Evolutionary conservation across 768 basidiomycete species (phyloP).

Genomic region (Galerina marginata): DNA sequence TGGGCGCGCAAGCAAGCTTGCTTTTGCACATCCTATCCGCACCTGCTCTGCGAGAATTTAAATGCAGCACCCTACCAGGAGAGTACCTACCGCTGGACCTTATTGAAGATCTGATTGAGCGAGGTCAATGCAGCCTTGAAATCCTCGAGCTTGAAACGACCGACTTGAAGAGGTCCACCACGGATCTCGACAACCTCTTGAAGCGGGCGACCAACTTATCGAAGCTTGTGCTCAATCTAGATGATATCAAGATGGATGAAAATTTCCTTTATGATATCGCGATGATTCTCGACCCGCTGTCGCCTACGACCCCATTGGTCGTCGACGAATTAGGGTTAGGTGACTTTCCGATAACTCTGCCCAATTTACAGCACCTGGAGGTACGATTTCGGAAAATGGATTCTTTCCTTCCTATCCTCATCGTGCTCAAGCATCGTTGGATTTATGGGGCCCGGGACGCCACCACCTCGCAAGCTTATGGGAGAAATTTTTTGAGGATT

Average conservation of each 20-base stretch:
- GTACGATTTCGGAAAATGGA: neutral
- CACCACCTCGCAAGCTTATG: too few relatives aligned
- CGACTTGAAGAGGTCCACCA: neutral
- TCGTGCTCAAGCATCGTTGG: neutral
- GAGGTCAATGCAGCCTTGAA: neutral
- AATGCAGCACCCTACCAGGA: neutral
- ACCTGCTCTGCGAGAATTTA: neutral
- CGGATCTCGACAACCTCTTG: neutral
- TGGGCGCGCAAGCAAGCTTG: neutral
- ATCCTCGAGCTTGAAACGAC: neutral
- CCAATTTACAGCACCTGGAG: neutral
- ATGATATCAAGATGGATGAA: neutral
- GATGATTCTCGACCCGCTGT: neutral
- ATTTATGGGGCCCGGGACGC: neutral
- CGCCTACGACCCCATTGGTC: neutral
- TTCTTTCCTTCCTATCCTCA: neutral
- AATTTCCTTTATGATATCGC: neutral
- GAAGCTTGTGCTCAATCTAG: neutral
- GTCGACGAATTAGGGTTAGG: too few relatives aligned
- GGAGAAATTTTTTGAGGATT: neutral
- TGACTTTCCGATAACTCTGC: neutral
- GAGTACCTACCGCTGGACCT: neutral
- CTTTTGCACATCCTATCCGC: neutral
- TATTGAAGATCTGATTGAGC: neutral
- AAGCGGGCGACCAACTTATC: neutral